Evolutionary conservation across 345 rosid genomes (phyloP), one percentile per base, ranked within the genome.

Genomic region (Hypericum perforatum): DNA sequence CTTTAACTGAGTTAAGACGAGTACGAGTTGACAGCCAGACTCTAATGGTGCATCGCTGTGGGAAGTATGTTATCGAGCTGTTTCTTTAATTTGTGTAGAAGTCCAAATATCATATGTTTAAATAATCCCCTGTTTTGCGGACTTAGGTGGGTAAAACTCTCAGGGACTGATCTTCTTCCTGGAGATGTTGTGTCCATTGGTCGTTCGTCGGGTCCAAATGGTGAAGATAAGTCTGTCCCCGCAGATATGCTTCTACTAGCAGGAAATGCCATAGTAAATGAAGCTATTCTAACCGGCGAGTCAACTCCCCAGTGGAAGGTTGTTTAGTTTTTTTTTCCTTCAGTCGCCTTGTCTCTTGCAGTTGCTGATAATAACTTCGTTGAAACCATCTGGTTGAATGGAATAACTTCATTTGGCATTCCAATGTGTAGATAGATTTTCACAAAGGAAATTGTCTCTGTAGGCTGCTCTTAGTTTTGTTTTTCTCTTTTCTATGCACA

Each of bases 231-330:
- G 68, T 75, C 89, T 57, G 99, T 89, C 36, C 99, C 97, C 39
- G 95, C 95, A 2, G 97, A 94, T 79, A 86, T 94, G 99, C 91
- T 94, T 72, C 66, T 94, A 69, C 67, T 94, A 56, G 94, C 87
- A 45, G 99, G 99, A 69, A 94, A 84, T 82, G 87, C 97, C 62
- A 94, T 94, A 61, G 89, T 86, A 39, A 94, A 94, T 74, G 99
- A 94, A 75, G 99, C 99, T 63, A 94, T 94, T 67, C 91, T 94
- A 67, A 94, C 99, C 32, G 99, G 99, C 78, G 99, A 94, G 81
- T 94, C 99, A 53, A 94, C 99, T 66, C 99, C 99, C 40, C 99
- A 94, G 44, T 94, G 97, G 99, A 94, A 94, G 99, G 99, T 94
- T 67, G 60, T 68, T 68, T 43, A 60, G 45, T 55, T 67, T 49